phyloP scores from a whole-genome alignment of 2,329 filamentous ascomycete species.

The Cordyceps javanica region DNA sequence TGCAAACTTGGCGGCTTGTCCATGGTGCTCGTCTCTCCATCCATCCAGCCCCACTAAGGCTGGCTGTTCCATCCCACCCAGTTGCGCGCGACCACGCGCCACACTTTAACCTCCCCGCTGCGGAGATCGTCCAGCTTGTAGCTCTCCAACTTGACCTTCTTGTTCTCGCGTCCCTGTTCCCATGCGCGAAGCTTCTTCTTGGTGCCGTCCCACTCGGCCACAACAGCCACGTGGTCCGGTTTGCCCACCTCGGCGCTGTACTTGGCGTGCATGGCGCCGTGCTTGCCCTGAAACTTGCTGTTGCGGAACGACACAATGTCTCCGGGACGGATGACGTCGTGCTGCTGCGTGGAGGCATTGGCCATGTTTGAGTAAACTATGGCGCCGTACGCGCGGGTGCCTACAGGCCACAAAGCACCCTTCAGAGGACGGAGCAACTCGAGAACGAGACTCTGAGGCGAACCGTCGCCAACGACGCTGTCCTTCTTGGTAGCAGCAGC shows the following conservation, averaged over 20 bases:
- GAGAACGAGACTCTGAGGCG: conserved; percentile 67
- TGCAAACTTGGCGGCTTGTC: conserved; percentile 10
- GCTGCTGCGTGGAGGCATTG: conserved; percentile 84
- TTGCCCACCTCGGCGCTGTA: conserved; percentile 86
- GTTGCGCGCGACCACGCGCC: conserved; percentile 85
- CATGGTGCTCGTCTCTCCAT: conserved; percentile 13
- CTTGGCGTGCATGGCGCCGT: conserved; percentile 91
- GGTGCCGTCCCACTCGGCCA: conserved; percentile 95
- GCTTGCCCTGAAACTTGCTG: conserved; percentile 89
- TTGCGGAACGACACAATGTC: conserved; percentile 93
- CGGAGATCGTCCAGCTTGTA: conserved; percentile 88
- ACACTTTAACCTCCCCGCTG: conserved; percentile 93
- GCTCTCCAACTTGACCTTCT: conserved; percentile 89
- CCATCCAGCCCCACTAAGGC: conserved; percentile 39
- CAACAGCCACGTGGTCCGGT: conserved; percentile 80
- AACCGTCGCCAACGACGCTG: conserved; percentile 76
- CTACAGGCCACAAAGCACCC: conserved; percentile 73
- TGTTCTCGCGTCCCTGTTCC: conserved; percentile 91
- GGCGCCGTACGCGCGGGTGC: conserved; percentile 84
- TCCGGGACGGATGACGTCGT: conserved; percentile 87
- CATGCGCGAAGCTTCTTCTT: conserved; percentile 96
- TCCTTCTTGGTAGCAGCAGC: conserved; percentile 68
- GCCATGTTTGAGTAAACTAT: conserved; percentile 92
- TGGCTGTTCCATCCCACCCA: conserved; percentile 84
- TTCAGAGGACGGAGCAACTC: conserved; percentile 70